Base-by-base conservation (phyloP, 2,329 filamentous ascomycete genomes). In the Pezicula radicicola region DNA sequence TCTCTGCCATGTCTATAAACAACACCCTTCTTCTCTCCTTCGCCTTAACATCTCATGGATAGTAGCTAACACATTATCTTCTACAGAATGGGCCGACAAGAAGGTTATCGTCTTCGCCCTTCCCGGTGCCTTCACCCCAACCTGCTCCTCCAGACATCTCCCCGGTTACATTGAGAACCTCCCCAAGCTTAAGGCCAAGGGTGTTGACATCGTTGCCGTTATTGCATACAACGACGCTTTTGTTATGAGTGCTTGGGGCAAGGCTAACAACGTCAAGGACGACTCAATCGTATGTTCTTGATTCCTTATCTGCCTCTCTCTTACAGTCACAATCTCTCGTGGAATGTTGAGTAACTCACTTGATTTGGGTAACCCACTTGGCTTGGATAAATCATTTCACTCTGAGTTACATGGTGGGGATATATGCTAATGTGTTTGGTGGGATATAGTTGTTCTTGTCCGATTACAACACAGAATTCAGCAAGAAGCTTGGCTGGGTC, bases 171-270 rank as follows among this genome's bases (percentile, higher is more conserved):
- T 88, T 62, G 69, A 80, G 69, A 81, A 85, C 57, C 71, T 85
- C 55, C 68, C 76, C 28, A 73, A 79, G 57, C 69, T 88, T 61
- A 80, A 79, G 68, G 67, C 66, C 52, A 89, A 88, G 75, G 85
- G 84, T 56, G 84, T 89, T 52, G 85, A 89, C 66, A 64, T 85
- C 44, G 78, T 89, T 50, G 84, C 83, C 39, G 79, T 86, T 55
- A 80, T 88, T 62, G 84, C 85, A 18, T 84, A 71, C 69, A 89
- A 89, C 66, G 86, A 89, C 70, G 75, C 81, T 15, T 88, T 73
- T 66, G 85, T 89, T 58, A 88, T 89, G 85, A 83, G 78, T 66
- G 84, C 84, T 30, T 87, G 84, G 84, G 80, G 80, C 64, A 89
- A 89, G 74, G 85, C 86, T 61, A 88, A 89, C 68, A 72, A 73